Conservation (phyloP, 768 basidiomycete species). For the Boletus pseudopeckii region DNA sequence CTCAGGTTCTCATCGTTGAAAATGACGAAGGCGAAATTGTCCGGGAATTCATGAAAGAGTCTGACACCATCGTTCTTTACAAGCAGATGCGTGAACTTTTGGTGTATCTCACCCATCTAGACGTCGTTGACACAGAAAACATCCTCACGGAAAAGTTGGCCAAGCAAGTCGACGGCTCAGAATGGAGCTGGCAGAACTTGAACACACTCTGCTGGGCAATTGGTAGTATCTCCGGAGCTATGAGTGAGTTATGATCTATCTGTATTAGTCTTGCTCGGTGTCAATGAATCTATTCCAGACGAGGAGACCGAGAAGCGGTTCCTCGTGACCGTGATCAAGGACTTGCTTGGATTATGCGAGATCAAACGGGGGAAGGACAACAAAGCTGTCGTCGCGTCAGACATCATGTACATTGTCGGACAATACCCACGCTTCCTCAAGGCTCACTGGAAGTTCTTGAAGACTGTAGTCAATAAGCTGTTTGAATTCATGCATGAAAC, state of each 20-base stretch:
- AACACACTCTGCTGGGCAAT: slow-evolving; percentile 99
- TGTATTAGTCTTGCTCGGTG: not conserved
- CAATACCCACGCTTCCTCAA: slow-evolving; percentile 99
- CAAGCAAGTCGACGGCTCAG: slow-evolving; percentile 95
- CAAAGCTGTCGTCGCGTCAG: slow-evolving; percentile 96
- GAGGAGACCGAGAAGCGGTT: slow-evolving; percentile 99
- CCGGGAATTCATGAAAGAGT: slow-evolving; percentile 98
- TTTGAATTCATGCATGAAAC: slow-evolving; percentile 99
- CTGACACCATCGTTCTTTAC: slow-evolving; percentile 96
- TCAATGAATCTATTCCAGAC: slow-evolving; percentile 45
- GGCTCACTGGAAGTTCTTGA: slow-evolving; percentile 99
- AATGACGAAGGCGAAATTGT: slow-evolving; percentile 99
- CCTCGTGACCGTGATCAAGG: slow-evolving; percentile 98
- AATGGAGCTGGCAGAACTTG: slow-evolving; percentile 99
- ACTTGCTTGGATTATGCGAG: slow-evolving; percentile 93
- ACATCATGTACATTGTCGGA: slow-evolving; percentile 98
- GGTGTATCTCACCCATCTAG: slow-evolving; percentile 96
- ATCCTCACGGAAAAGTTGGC: slow-evolving; percentile 96
- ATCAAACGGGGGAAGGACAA: slow-evolving; percentile 99
- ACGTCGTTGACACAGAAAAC: slow-evolving; percentile 93
- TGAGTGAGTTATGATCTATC: slow-evolving; percentile 65
- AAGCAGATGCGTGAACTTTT: slow-evolving; percentile 98
- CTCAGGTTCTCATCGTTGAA: slow-evolving; percentile 93
- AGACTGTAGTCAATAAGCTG: slow-evolving; percentile 98
- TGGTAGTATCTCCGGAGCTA: slow-evolving; percentile 97